Conservation (phyloP, 306 rosid genomes). For the Cucurbita maxima region DNA sequence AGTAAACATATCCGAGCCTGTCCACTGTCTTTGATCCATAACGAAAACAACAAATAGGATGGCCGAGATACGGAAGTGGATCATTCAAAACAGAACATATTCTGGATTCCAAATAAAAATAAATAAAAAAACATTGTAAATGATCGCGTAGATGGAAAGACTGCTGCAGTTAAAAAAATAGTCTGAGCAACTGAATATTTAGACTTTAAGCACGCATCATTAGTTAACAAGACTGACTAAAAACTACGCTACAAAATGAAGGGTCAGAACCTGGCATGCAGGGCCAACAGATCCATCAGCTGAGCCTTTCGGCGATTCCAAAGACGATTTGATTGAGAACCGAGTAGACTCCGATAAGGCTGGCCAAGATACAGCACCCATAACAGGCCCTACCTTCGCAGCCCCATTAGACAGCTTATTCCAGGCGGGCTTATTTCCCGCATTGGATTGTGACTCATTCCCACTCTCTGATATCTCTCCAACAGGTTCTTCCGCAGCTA, state of each 20-base stretch:
- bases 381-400: constrained; percentile 39
- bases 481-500: constrained; percentile 21
- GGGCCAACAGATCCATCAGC: constrained; percentile 35
- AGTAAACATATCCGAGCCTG: not conserved
- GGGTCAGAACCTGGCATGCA: constrained; percentile 42
- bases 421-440: constrained; percentile 56
- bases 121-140: not conserved
- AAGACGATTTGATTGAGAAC: constrained; percentile 27
- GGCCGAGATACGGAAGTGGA: not conserved
- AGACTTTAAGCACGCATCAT: not conserved
- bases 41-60: not conserved
- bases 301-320: constrained; percentile 37
- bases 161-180: no score
- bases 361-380: constrained; percentile 63
- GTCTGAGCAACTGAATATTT: not conserved
- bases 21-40: not conserved
- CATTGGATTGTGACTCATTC: constrained; percentile 15
- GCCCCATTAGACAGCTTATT: constrained; percentile 49
- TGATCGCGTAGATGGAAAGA: no score
- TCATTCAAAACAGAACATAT: not conserved
- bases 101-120: not conserved
- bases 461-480: constrained; percentile 30
- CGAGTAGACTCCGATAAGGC: constrained; percentile 46
- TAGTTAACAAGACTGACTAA: not conserved
- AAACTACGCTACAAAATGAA: not conserved